phyloP scores from a whole-genome alignment of 75 land plant genomes.

The Ceratopteris richardii region DNA sequence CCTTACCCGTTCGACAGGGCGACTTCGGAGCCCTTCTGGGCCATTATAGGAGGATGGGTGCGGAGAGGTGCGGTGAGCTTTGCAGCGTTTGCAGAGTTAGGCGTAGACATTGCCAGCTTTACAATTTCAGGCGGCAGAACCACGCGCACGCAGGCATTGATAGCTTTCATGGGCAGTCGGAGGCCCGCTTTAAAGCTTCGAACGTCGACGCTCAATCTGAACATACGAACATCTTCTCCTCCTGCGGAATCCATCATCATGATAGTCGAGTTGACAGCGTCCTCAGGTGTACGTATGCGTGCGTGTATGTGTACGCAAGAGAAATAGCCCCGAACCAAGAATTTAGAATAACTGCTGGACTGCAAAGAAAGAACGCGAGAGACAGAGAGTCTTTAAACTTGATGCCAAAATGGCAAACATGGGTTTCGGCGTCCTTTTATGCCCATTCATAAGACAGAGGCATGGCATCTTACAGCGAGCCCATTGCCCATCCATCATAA shows the following conservation, averaged over 20 bases:
- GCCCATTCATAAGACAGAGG: too few relatives aligned
- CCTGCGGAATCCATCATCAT: slow-evolving; percentile 4
- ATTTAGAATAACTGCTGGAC: too few relatives aligned
- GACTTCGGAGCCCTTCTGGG: slow-evolving; percentile 20
- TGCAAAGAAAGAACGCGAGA: too few relatives aligned
- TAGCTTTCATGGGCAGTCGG: slow-evolving; percentile 23
- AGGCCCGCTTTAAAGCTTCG: slow-evolving; percentile 33
- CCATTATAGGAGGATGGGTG: slow-evolving; percentile 26
- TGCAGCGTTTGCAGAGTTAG: slow-evolving; percentile 9
- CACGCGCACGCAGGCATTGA: slow-evolving; percentile 21
- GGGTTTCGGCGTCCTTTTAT: too few relatives aligned
- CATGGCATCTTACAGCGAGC: too few relatives aligned
- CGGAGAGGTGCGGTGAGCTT: slow-evolving; percentile 26
- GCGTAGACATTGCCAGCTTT: slow-evolving; percentile 11
- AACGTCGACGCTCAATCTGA: slow-evolving; percentile 23
- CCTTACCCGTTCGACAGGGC: slow-evolving; percentile 25
- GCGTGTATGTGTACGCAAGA: too few relatives aligned
- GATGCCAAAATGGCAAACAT: too few relatives aligned
- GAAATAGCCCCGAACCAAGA: too few relatives aligned
- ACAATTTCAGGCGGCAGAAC: slow-evolving; percentile 25
- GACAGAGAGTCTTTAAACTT: too few relatives aligned
- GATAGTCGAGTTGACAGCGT: too few relatives aligned
- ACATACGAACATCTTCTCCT: slow-evolving; percentile 13
- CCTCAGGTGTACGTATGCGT: too few relatives aligned
- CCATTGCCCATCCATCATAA: too few relatives aligned